Base-by-base conservation (phyloP, 352 stramenopile species). In the Pythium rhizo-oryzae region DNA sequence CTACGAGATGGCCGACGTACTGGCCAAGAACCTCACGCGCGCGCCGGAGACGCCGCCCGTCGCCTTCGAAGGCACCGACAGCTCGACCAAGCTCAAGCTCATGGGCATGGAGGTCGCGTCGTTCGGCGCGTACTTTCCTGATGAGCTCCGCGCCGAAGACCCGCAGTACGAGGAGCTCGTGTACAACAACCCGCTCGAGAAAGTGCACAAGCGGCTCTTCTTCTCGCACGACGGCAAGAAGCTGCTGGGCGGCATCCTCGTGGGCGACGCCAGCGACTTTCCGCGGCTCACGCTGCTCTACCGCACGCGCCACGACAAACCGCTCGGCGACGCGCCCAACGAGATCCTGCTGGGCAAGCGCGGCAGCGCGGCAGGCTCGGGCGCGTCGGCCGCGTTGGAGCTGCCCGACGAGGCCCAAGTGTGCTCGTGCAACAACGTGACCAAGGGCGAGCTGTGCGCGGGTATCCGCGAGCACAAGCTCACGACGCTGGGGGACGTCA, bases 351-450 rank as follows among this genome's bases (percentile, higher is more conserved):
- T 87, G 33, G 76, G 78, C 13, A 84, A 84, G n/a, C 78, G 76
- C 37, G 70, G 71, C n/a, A n/a, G n/a, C n/a, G n/a, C n/a, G n/a
- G n/a, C n/a, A 18, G 63, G 56, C 7, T 79, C 65, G 8, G 74
- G 76, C 23, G 81, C 67, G 54, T 62, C 72, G 1, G 58, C 58
- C 6, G 72, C 86, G 8, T 64, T 87, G 18, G 84, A 90, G 49
- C 79, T 90, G 44, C 79, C 87, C 23, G 91, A 97, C 28, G 87
- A 86, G 55, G 77, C 87, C 19, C 87, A 97, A 76, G 85, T 98
- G 24, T 98, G 93, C 53, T 97, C 90, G 15, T 98, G 93, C 76
- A 98, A 98, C 75, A 93, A 97, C 74, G 89, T 98, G 23, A 96
- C 74, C 51, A 88, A 92, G 58, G 90, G 91, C 8, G 69, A 86